These are phyloP conservation scores for Melaleuca alternifolia DNA, from an alignment of 345 rosid species.

Conservation along the genomic window DNA sequence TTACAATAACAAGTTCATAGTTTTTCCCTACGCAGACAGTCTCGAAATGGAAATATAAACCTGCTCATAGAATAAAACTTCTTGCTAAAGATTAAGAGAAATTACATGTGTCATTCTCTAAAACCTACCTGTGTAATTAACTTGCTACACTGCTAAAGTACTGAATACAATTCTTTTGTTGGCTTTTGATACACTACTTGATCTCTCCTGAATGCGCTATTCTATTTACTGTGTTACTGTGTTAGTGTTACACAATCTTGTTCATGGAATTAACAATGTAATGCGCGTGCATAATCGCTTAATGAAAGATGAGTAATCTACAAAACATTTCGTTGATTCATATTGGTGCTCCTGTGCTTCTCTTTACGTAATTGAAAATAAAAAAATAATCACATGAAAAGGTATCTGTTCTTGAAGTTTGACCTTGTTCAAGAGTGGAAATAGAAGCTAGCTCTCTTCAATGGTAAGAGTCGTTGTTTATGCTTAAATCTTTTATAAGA, in stretches of 20 bases:
- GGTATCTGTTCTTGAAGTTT: too few species aligned
- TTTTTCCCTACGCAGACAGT: background rate
- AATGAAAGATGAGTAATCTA: background rate
- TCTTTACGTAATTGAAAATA: background rate
- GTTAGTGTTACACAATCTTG: background rate
- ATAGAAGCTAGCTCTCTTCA: too few species aligned
- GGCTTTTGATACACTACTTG: background rate
- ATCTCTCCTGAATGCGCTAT: too few species aligned
- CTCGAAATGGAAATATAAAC: background rate
- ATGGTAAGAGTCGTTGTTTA: background rate
- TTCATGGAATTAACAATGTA: background rate
- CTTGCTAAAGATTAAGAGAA: background rate
- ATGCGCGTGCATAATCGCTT: background rate
- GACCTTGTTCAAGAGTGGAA: background rate
- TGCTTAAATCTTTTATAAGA: background rate
- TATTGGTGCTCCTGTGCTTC: background rate
- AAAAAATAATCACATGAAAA: background rate
- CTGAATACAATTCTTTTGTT: background rate
- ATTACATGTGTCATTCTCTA: background rate
- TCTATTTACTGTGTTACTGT: background rate
- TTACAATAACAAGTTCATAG: background rate
- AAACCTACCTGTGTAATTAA: background rate
- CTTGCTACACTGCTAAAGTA: background rate
- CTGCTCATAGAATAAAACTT: background rate
- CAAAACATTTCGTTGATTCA: background rate